Conservation (phyloP, 306 rosid species). For the Cicer yamashitae region DNA sequence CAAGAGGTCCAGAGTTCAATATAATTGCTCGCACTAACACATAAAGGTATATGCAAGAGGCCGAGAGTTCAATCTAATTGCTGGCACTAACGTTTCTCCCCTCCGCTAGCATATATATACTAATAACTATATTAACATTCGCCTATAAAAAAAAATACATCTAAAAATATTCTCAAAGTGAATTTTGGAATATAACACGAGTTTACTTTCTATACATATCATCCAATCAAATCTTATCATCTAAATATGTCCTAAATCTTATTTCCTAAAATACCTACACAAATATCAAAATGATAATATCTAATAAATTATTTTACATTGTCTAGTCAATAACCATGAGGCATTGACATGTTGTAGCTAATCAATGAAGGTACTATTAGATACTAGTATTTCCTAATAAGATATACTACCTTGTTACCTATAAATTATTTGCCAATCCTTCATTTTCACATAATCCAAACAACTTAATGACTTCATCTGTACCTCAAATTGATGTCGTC, state of each 20-base stretch:
- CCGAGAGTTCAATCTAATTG: too few species aligned
- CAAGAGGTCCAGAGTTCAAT: too few species aligned
- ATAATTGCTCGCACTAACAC: too few species aligned
- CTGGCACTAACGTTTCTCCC: too few species aligned
- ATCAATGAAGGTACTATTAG: not conserved
- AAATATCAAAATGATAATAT: not conserved
- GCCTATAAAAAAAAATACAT: too few species aligned
- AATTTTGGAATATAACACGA: too few species aligned
- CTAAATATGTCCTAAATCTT: not conserved
- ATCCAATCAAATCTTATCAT: not conserved
- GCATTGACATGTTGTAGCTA: not conserved
- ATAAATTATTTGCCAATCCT: constrained; percentile 13
- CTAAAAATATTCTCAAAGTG: too few species aligned
- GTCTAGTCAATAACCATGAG: not conserved
- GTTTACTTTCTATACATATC: not conserved
- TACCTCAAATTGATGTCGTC: constrained; percentile 28
- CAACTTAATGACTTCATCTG: not conserved
- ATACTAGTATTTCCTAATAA: constrained; percentile 4
- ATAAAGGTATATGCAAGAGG: too few species aligned
- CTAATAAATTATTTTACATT: not conserved
- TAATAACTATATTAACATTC: too few species aligned
- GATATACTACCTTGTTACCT: not conserved
- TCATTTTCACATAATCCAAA: constrained; percentile 35
- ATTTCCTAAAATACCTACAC: not conserved
- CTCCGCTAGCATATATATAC: too few species aligned